Percentiles rank a stretch among this genome's conserved stretches.
phyloP scores from a whole-genome alignment of 2,329 filamentous ascomycete species.

The Teratosphaeria gauchensis region DNA sequence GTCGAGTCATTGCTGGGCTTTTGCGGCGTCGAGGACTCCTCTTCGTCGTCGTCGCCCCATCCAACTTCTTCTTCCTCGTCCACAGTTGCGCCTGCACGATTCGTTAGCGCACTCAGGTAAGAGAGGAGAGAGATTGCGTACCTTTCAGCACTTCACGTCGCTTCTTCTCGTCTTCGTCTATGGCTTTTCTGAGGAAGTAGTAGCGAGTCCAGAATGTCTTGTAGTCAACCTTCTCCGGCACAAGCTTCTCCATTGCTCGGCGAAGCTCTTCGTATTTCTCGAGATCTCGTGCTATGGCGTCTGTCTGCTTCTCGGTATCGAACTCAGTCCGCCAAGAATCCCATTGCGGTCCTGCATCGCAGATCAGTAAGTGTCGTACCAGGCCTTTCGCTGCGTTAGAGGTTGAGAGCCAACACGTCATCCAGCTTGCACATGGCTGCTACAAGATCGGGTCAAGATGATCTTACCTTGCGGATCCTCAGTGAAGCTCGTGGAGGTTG shows the following conservation, averaged over 20 bases:
- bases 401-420: neutral
- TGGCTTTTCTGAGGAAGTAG: conserved; percentile 85
- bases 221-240: conserved; percentile 89
- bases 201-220: conserved; percentile 87
- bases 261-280: conserved; percentile 80
- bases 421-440: neutral
- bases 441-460: neutral
- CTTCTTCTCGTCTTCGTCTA: conserved; percentile 85
- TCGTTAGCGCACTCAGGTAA: neutral
- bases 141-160: conserved; percentile 85
- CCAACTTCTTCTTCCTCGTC: conserved; percentile 63
- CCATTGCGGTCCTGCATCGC: conserved; percentile 51
- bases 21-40: conserved; percentile 31
- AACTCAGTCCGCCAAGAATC: conserved; percentile 64
- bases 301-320: conserved; percentile 74
- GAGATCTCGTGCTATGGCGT: conserved; percentile 69
- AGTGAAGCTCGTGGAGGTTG: conserved; percentile 68
- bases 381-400: neutral
- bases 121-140: conserved; percentile 30
- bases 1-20: conserved; percentile 16
- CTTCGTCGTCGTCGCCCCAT: conserved; percentile 68
- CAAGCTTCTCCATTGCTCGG: conserved; percentile 84
- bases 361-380: neutral
- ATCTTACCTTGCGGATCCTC: conserved; percentile 57
- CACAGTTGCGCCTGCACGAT: conserved; percentile 49